Percentiles rank a stretch among this genome's conserved stretches.
Conservation (phyloP, 2,329 filamentous ascomycete genomes). For the Clathrospora elynae region DNA sequence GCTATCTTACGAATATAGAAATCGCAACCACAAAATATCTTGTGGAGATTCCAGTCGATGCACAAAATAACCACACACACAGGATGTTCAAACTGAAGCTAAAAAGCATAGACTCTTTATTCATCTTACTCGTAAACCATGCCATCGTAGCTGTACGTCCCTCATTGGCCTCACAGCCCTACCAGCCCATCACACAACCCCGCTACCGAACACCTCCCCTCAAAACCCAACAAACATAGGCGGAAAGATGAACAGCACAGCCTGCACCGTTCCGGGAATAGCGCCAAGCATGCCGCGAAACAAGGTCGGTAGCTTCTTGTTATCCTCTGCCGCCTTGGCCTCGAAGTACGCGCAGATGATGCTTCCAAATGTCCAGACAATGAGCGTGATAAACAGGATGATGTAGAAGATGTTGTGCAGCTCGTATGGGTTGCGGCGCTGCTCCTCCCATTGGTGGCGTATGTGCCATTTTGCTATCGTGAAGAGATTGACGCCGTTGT, state of each 20-base stretch:
- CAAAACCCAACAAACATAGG: constrained; percentile 15
- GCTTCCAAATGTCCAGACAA: constrained; percentile 11
- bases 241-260: constrained; percentile 17
- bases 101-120: no score
- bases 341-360: constrained; percentile 10
- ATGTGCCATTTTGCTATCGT: constrained; percentile 4
- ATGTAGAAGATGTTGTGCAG: constrained; percentile 10
- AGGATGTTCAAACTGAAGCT: no score
- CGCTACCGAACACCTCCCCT: no score
- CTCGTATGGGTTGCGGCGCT: constrained; percentile 13
- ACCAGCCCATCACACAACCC: no score
- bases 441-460: constrained; percentile 7
- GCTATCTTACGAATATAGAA: no score
- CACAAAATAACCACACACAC: no score
- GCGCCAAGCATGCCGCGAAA: constrained; percentile 12
- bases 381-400: constrained; percentile 9
- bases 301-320: constrained; percentile 1
- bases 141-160: no score
- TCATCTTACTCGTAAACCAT: no score
- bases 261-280: constrained; percentile 13
- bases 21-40: no score
- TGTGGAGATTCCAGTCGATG: no score
- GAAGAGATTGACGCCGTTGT: constrained; percentile 6
- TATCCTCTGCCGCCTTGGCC: background rate
- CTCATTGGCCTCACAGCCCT: no score